Evolutionary conservation across 805 yeast species (phyloP).

Genomic region (Yamadazyma olivae): DNA sequence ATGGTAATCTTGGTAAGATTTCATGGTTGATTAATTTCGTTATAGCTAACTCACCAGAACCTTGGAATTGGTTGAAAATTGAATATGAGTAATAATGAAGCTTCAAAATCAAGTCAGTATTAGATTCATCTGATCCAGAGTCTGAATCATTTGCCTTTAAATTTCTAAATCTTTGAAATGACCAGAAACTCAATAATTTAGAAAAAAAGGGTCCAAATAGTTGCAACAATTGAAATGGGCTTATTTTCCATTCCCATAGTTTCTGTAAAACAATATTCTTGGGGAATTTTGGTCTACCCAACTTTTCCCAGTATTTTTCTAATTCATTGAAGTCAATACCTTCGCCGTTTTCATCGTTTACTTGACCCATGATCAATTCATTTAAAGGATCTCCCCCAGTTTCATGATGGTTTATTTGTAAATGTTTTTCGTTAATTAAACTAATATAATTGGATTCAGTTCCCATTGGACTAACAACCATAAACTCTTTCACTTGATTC

Average conservation of each 20-base stretch:
- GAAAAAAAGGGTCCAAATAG: constrained; percentile 37
- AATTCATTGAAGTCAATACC: constrained; percentile 17
- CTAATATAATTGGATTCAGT: constrained; percentile 37
- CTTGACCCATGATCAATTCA: constrained; percentile 22
- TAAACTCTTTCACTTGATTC: constrained; percentile 19
- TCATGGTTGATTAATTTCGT: constrained; percentile 39
- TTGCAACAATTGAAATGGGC: constrained; percentile 40
- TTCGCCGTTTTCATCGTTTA: constrained; percentile 12
- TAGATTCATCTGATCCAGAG: constrained; percentile 8
- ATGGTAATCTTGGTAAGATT: constrained; percentile 35
- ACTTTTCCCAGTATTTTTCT: constrained; percentile 25
- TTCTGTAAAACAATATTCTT: constrained; percentile 24
- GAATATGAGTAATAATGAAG: constrained; percentile 40
- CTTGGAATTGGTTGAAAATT: constrained; percentile 41
- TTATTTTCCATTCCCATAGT: constrained; percentile 36
- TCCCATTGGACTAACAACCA: constrained; percentile 42
- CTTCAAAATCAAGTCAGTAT: constrained; percentile 24
- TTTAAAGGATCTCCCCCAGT: constrained; percentile 32
- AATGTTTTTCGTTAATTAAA: constrained; percentile 27
- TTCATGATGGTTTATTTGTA: constrained; percentile 33
- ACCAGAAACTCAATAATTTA: constrained; percentile 40
- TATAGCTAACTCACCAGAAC: constrained; percentile 43
- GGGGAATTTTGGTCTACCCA: constrained; percentile 40
- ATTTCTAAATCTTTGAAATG: constrained; percentile 35
- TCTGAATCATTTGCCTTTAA: constrained; percentile 17